phyloP scores from a whole-genome alignment of 179 eudicot species.

The Spinacia oleracea region DNA sequence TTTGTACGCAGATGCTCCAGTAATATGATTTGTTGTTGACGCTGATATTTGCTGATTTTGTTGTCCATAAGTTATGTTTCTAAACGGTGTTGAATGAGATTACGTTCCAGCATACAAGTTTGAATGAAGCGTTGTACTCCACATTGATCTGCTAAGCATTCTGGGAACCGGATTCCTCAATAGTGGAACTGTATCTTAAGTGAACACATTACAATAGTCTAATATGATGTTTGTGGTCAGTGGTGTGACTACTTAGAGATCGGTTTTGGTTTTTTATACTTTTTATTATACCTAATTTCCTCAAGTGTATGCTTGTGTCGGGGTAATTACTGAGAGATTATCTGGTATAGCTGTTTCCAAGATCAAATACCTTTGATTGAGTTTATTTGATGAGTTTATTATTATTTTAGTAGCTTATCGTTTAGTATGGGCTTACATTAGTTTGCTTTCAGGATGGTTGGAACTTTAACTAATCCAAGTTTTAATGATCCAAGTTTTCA shows the following conservation, averaged over 20 bases:
- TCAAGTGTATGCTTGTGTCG: background rate
- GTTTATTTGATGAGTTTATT: background rate
- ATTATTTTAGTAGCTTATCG: background rate
- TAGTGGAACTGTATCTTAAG: background rate
- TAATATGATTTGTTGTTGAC: background rate
- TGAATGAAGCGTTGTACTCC: background rate
- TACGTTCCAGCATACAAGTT: background rate
- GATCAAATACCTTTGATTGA: background rate
- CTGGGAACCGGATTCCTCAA: background rate
- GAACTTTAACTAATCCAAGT: slow-evolving; percentile 2
- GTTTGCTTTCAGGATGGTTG: slow-evolving; percentile 28
- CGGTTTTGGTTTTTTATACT: background rate
- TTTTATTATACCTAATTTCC: background rate
- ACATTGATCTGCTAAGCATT: background rate
- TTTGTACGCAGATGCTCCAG: background rate
- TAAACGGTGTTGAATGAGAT: background rate
- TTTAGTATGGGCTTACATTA: background rate
- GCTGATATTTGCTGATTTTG: background rate
- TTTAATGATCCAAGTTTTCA: slow-evolving; percentile 16
- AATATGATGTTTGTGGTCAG: background rate
- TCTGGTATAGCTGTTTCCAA: too few species aligned
- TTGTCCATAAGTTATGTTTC: background rate
- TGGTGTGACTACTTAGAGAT: background rate
- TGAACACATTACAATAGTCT: background rate
- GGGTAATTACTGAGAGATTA: background rate